Evolutionary conservation across 192 early-diverging fungal genomes (phyloP).

Genomic region (Paraglomus brasilianum): DNA sequence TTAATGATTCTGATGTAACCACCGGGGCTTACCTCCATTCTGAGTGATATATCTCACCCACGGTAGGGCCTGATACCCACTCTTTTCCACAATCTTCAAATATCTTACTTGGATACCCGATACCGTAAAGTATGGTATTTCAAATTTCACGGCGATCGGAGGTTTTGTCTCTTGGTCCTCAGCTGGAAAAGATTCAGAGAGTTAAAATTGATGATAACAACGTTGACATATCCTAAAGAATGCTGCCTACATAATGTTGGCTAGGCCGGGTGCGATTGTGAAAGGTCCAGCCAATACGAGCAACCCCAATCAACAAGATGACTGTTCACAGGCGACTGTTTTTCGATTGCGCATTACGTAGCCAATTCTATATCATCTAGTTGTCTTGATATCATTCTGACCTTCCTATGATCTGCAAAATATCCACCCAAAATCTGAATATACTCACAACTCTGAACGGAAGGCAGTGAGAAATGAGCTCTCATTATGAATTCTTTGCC

Average conservation of each 20-base stretch:
- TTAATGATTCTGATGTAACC: too few relatives aligned
- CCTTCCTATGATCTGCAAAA: conserved; percentile 12
- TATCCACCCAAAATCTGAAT: not conserved
- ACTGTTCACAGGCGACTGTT: too few relatives aligned
- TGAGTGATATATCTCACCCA: conserved; percentile 91
- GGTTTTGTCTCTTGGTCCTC: conserved; percentile 81
- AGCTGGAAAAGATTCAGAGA: conserved; percentile 32
- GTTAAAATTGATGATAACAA: not conserved
- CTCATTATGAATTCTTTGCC: conserved; percentile 95
- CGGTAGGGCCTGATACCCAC: conserved; percentile 83
- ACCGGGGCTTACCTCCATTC: conserved; percentile 59
- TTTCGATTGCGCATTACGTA: too few relatives aligned
- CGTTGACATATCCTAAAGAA: not conserved
- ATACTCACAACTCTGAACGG: conserved; percentile 67
- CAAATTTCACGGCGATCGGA: conserved; percentile 84
- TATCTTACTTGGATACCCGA: conserved; percentile 91
- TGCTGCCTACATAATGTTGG: not conserved
- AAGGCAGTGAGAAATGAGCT: conserved; percentile 82
- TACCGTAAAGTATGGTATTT: conserved; percentile 88
- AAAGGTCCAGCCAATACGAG: too few relatives aligned
- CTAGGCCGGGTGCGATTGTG: too few relatives aligned
- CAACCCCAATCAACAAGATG: too few relatives aligned
- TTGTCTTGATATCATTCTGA: too few relatives aligned
- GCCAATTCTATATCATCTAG: too few relatives aligned
- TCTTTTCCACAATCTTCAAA: conserved; percentile 88